These are phyloP conservation scores for Lasiosphaeris hirsuta DNA, from an alignment of 495 filamentous ascomycete species.

Conservation along the genomic window DNA sequence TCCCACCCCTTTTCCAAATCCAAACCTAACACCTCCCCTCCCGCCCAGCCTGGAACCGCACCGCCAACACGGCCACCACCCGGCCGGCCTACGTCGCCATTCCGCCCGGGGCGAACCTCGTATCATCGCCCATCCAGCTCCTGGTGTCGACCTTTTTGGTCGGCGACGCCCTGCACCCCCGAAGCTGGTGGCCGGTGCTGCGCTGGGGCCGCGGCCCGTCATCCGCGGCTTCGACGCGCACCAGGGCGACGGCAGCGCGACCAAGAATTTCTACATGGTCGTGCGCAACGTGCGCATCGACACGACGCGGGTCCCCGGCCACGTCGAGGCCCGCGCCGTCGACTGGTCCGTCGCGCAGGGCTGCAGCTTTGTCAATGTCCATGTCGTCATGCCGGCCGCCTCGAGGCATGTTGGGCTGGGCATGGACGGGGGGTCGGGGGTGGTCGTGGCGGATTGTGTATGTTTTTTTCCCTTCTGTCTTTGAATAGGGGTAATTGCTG, in stretches of 20 bases:
- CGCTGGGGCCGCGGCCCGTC: slow-evolving; percentile 19
- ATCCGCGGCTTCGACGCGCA: slow-evolving; percentile 40
- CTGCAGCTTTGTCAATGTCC: slow-evolving; percentile 61
- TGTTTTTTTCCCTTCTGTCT: slow-evolving; percentile 14
- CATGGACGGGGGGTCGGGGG: slow-evolving; percentile 39
- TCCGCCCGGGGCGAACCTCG: slow-evolving; percentile 53
- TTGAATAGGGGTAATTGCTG: neutral
- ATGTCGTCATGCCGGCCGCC: slow-evolving; percentile 54
- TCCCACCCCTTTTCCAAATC: slow-evolving; percentile 40
- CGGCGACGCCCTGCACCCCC: slow-evolving; percentile 64
- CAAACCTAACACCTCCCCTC: too few species aligned
- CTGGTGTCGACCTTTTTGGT: slow-evolving; percentile 43
- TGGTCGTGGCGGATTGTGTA: slow-evolving; percentile 50
- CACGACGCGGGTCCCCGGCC: slow-evolving; percentile 50
- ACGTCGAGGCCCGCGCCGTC: slow-evolving; percentile 38
- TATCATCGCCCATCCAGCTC: slow-evolving; percentile 49
- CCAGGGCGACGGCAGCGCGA: slow-evolving; percentile 53
- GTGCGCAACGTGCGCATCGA: slow-evolving; percentile 73
- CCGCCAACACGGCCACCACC: slow-evolving; percentile 47
- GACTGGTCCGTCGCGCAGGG: slow-evolving; percentile 67
- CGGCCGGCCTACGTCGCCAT: slow-evolving; percentile 58
- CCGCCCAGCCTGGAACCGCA: slow-evolving; percentile 29
- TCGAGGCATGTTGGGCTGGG: slow-evolving; percentile 43
- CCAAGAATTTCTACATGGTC: slow-evolving; percentile 71
- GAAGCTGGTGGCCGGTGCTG: slow-evolving; percentile 56